These are phyloP conservation scores for Zelopaecilomyces penicillatus DNA, from an alignment of 2,329 filamentous ascomycete species.

Conservation along the genomic window DNA sequence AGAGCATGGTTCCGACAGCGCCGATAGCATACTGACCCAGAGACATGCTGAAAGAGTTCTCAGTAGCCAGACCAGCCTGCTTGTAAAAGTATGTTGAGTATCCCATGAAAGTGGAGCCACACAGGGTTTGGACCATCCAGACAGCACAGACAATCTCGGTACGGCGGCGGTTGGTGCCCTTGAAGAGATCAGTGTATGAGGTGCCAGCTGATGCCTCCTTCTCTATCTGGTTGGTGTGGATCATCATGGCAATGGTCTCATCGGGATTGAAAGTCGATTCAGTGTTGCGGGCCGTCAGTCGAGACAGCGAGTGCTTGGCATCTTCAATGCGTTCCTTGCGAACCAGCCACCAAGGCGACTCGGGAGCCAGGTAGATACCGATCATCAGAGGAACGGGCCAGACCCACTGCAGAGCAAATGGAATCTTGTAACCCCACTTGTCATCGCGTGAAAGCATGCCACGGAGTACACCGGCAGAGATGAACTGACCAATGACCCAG, in stretches of 20 bases:
- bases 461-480: conserved; percentile 34
- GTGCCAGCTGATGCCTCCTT: conserved; percentile 30
- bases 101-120: conserved; percentile 40
- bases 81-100: conserved; percentile 49
- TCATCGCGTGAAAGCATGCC: conserved; percentile 28
- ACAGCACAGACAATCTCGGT: conserved; percentile 38
- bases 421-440: conserved; percentile 39
- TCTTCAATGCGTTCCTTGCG: conserved; percentile 30
- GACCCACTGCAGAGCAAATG: conserved; percentile 41
- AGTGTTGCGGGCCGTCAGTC: conserved; percentile 32
- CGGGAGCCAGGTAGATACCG: conserved; percentile 35
- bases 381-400: conserved; percentile 38
- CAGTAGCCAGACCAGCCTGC: conserved; percentile 31
- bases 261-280: conserved; percentile 28
- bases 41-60: conserved; percentile 30
- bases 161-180: conserved; percentile 34
- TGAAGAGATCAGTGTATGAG: conserved; percentile 40
- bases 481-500: conserved; percentile 41
- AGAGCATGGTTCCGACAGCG: conserved; percentile 35
- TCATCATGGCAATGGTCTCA: conserved; percentile 41
- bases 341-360: conserved; percentile 44
- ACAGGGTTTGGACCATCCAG: conserved; percentile 33
- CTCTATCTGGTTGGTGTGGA: conserved; percentile 42
- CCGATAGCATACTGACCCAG: conserved; percentile 36
- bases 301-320: conserved; percentile 28